A percentile compares a stretch with the other conserved stretches of the same genome.
Evolutionary conservation across 2,329 filamentous ascomycete species (phyloP).

Genomic region (Alternaria viburni): DNA sequence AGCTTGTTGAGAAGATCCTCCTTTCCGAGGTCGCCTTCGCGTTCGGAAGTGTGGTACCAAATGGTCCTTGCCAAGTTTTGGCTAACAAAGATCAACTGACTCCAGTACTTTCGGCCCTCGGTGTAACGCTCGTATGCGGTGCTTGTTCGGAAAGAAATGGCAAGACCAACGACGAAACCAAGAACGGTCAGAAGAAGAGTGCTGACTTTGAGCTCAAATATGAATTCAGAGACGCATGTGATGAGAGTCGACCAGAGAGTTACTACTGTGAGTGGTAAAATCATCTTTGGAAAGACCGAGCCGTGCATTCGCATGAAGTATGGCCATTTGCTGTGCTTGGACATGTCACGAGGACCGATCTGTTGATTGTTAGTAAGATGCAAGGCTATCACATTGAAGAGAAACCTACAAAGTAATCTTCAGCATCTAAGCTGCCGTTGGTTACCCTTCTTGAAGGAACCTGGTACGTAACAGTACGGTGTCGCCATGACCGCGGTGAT

Average conservation of each 20-base stretch:
- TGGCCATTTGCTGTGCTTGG: slow-evolving; percentile 78
- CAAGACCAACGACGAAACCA: slow-evolving; percentile 81
- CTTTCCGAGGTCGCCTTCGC: slow-evolving; percentile 64
- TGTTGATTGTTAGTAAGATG: slow-evolving; percentile 21
- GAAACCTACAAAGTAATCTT: slow-evolving; percentile 65
- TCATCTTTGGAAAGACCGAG: slow-evolving; percentile 75
- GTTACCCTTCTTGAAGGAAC: slow-evolving; percentile 38
- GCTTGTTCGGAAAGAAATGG: slow-evolving; percentile 77
- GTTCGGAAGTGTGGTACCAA: slow-evolving; percentile 77
- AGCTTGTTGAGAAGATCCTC: slow-evolving; percentile 73
- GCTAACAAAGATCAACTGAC: slow-evolving; percentile 59
- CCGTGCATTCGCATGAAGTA: slow-evolving; percentile 78
- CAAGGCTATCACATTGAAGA: neutral
- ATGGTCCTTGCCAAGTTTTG: slow-evolving; percentile 72
- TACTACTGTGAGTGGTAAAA: slow-evolving; percentile 70
- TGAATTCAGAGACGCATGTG: slow-evolving; percentile 55
- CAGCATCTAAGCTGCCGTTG: slow-evolving; percentile 50
- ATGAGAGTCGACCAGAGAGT: slow-evolving; percentile 70
- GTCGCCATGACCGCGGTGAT: slow-evolving; percentile 44
- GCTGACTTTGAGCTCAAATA: slow-evolving; percentile 62
- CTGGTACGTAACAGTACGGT: slow-evolving; percentile 34
- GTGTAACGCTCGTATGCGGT: slow-evolving; percentile 75
- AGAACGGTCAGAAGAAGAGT: slow-evolving; percentile 76
- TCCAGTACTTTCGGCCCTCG: slow-evolving; percentile 70
- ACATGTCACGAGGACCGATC: slow-evolving; percentile 70